These are phyloP conservation scores for Kalmusia sp. DNA, from an alignment of 2,329 filamentous ascomycete genomes.

Conservation along the genomic window DNA sequence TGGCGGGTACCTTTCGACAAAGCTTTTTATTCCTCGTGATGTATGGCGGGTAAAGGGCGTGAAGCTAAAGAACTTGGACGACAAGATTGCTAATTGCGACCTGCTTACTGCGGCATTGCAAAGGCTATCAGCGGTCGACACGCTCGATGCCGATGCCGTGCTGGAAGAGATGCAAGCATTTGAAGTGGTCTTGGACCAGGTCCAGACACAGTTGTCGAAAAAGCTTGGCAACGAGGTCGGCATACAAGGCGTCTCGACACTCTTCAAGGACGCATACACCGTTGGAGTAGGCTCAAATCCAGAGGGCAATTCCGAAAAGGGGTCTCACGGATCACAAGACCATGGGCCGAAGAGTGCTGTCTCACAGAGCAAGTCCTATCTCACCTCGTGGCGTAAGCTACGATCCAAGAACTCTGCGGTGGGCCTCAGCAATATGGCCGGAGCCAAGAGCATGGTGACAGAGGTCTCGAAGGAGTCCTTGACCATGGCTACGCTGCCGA, in stretches of 20 bases:
- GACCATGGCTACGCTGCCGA: slow-evolving; percentile 63
- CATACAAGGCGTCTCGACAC: slow-evolving; percentile 71
- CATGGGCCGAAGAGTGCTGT: slow-evolving; percentile 42
- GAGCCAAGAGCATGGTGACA: slow-evolving; percentile 46
- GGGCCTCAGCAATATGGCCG: slow-evolving; percentile 58
- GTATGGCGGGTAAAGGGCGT: slow-evolving; percentile 94
- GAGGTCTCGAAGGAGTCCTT: slow-evolving; percentile 63
- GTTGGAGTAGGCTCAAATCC: slow-evolving; percentile 38
- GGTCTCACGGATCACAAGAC: slow-evolving; percentile 38
- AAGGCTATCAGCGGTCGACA: slow-evolving; percentile 84
- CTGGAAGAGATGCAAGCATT: slow-evolving; percentile 93
- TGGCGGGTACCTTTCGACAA: slow-evolving; percentile 89
- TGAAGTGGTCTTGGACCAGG: slow-evolving; percentile 84
- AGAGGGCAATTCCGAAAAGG: slow-evolving; percentile 32
- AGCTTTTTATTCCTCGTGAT: slow-evolving; percentile 89
- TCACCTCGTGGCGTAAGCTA: slow-evolving; percentile 88
- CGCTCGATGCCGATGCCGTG: slow-evolving; percentile 87
- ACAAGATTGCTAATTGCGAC: slow-evolving; percentile 93
- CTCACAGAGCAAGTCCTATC: slow-evolving; percentile 69
- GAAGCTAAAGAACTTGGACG: slow-evolving; percentile 88
- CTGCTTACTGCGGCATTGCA: slow-evolving; percentile 86
- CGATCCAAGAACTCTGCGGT: slow-evolving; percentile 83
- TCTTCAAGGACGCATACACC: slow-evolving; percentile 74
- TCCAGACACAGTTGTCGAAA: slow-evolving; percentile 76
- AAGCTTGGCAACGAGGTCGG: slow-evolving; percentile 95